Evolutionary conservation across 2,329 filamentous ascomycete species (phyloP), one percentile per base, ranked within the genome.

Genomic region (Aspergillus cejpii): DNA sequence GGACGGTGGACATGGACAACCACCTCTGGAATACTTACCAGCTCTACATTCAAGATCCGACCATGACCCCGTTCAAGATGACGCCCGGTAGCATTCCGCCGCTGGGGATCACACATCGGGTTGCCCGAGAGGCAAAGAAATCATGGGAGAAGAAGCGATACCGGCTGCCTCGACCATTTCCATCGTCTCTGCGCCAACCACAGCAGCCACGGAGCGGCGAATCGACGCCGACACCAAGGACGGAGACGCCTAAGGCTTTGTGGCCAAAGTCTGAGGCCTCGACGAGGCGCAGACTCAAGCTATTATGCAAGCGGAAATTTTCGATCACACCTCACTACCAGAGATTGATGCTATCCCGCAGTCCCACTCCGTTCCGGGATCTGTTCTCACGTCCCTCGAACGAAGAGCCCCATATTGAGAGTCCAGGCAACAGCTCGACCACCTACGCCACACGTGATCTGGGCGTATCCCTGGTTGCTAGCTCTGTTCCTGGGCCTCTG

Each of bases 1-100:
- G 80, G 75, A 81, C 76, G 4, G 66, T 74, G 34, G 78, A 80
- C 41, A 83, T 82, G 79, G 80, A 84, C 58, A 74, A 77, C 44
- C 80, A 84, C 57, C 64, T 84, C 24, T 83, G 80, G 80, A 76
- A 79, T 58, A 80, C 78, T 6, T 84, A 82, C 63, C 77, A 81
- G 66, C 71, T 74, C 42, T 83, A 82, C 59, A 67, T 83, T n/a
- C 77, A 80, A 49, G 79, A 83, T 60, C 80, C 80, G 15, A 79
- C 76, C 3, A 74, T 83, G 38, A 84, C 80, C 1, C 80, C 80
- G 0, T 83, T 83, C 71, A 83, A 83, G 58, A 80, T 79, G 66
- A 72, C 82, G 1, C 80, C 80, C 2, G 80, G 80, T 39, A 79
- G 76, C 34, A 72, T 77, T 26, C 80, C 80, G 28, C 80, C 80